These are phyloP conservation scores for Waitea zeae DNA, from an alignment of 1,284 basidiomycete genomes.

Conservation along the genomic window DNA sequence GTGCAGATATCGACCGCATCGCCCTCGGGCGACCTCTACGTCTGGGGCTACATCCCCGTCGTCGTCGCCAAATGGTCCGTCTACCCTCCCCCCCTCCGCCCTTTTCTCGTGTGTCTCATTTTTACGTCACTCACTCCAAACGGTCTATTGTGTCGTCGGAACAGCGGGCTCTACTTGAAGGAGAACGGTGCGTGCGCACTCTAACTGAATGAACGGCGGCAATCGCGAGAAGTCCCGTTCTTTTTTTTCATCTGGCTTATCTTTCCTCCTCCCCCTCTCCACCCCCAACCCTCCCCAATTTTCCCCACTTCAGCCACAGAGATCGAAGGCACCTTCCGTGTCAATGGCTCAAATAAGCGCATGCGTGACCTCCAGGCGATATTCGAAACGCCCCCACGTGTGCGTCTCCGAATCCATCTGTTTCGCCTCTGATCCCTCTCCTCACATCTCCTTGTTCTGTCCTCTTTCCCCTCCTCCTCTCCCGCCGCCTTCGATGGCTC, in stretches of 20 bases:
- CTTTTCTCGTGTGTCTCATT: slow-evolving; percentile 2
- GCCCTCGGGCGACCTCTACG: slow-evolving; percentile 65
- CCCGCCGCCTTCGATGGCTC: slow-evolving; percentile 5
- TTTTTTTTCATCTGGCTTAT: slow-evolving; percentile 1
- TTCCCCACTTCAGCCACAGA: slow-evolving; percentile 86
- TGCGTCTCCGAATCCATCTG: slow-evolving; percentile 22
- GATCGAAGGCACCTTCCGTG: slow-evolving; percentile 90
- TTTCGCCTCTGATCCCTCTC: too few relatives aligned
- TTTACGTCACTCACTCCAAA: slow-evolving; percentile 5
- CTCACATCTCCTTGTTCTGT: slow-evolving; percentile 4
- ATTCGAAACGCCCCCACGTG: slow-evolving; percentile 80
- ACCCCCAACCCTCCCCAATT: too few relatives aligned
- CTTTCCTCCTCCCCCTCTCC: too few relatives aligned
- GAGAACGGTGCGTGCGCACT: slow-evolving; percentile 47
- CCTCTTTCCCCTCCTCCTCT: slow-evolving; percentile 2
- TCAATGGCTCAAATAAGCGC: slow-evolving; percentile 83
- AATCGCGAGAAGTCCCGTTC: too few relatives aligned
- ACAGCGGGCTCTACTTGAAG: slow-evolving; percentile 78
- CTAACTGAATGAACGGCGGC: slow-evolving; percentile 1
- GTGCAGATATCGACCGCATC: slow-evolving; percentile 93
- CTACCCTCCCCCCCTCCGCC: too few relatives aligned
- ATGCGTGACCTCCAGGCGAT: slow-evolving; percentile 89
- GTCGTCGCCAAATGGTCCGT: slow-evolving; percentile 92
- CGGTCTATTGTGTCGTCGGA: too few relatives aligned
- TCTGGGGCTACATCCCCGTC: slow-evolving; percentile 91